Conservation (phyloP, 805 yeast genomes). For the Candida odintsovae region DNA sequence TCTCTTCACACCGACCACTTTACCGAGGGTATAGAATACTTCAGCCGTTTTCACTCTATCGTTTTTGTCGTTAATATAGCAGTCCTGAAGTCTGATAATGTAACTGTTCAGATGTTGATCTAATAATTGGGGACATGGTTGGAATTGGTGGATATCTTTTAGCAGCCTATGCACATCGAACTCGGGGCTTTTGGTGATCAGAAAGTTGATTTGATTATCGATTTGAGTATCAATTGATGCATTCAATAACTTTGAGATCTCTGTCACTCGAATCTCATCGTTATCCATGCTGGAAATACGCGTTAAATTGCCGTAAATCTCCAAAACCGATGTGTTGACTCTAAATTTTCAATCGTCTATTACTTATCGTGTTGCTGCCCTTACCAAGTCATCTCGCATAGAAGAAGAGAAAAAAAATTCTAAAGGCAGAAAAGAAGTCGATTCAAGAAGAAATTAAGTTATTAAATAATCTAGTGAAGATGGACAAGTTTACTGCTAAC, state of each 20-base stretch:
- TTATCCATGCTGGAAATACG: conserved; percentile 21
- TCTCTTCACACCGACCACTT: conserved; percentile 60
- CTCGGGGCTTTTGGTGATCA: neutral
- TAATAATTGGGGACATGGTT: conserved; percentile 45
- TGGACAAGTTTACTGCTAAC: conserved; percentile 17
- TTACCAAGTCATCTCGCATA: neutral
- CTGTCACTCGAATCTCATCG: conserved; percentile 27
- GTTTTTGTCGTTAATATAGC: conserved; percentile 18
- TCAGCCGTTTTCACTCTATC: conserved; percentile 6
- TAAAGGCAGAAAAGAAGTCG: neutral
- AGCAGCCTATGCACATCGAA: conserved; percentile 8
- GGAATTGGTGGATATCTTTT: conserved; percentile 41
- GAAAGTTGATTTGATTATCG: conserved; percentile 4
- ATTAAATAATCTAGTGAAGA: neutral
- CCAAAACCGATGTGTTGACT: neutral
- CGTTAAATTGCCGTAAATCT: neutral
- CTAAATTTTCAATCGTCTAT: neutral
- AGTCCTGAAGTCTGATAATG: conserved; percentile 25
- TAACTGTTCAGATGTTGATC: conserved; percentile 35
- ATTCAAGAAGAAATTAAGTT: too few species aligned
- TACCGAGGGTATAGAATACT: conserved; percentile 54
- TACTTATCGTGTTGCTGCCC: neutral
- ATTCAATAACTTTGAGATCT: conserved; percentile 18
- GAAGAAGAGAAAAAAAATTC: neutral
- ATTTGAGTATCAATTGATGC: conserved; percentile 7